These are phyloP conservation scores for Paramecium tetraurelia DNA, from an alignment of 73 alveolate genomes.

Conservation along the genomic window DNA sequence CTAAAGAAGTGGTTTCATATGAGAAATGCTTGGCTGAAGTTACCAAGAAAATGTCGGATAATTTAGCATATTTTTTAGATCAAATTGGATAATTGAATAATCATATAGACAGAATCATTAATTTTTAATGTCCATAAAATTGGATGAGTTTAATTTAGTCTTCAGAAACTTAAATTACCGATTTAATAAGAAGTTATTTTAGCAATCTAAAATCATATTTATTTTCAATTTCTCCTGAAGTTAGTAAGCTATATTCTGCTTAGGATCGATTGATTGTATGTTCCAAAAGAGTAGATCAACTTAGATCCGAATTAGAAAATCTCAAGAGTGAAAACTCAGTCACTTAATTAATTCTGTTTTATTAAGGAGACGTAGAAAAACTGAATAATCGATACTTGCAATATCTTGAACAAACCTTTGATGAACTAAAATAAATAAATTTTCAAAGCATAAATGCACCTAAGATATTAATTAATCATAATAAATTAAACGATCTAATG, in stretches of 20 bases:
- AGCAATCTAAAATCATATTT: not conserved
- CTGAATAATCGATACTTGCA: not conserved
- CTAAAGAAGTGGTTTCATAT: not conserved
- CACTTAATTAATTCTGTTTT: not conserved
- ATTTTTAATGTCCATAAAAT: not conserved
- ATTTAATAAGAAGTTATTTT: not conserved
- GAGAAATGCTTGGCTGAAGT: not conserved
- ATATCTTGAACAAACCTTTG: not conserved
- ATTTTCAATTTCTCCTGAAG: not conserved
- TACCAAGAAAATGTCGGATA: not conserved
- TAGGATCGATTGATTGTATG: not conserved
- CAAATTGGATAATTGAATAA: not conserved
- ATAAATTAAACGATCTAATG: not conserved
- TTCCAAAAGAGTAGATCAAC: not conserved
- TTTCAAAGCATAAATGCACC: not conserved
- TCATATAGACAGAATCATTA: not conserved
- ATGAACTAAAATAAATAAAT: not conserved
- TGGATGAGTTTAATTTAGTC: not conserved
- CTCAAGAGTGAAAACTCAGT: not conserved
- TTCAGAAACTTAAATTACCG: not conserved
- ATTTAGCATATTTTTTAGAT: not conserved
- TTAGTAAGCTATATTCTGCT: not conserved
- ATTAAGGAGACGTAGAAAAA: not conserved
- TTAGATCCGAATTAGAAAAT: not conserved
- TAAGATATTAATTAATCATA: not conserved